Conservation (phyloP, 345 rosid genomes). For the Hibiscus syriacus region DNA sequence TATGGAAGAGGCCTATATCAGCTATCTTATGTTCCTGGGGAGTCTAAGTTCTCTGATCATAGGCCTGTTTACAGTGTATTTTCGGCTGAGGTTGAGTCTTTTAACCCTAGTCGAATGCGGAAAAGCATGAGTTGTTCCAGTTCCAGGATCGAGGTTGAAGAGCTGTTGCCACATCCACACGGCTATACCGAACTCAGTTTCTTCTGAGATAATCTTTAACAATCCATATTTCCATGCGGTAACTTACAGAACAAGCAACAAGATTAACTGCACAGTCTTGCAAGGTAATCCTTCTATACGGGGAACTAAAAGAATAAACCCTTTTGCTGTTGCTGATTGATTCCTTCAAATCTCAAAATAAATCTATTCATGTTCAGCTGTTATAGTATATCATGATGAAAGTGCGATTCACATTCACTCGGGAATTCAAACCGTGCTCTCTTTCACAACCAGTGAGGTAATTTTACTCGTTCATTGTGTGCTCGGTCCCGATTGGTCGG, state of each 20-base stretch:
- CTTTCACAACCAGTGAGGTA: slow-evolving; percentile 5
- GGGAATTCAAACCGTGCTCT: slow-evolving; percentile 1
- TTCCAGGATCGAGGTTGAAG: slow-evolving; percentile 85
- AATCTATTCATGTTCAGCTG: background rate
- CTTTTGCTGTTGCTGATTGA: slow-evolving; percentile 1
- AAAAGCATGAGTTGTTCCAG: slow-evolving; percentile 68
- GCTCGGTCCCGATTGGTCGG: background rate
- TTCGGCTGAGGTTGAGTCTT: slow-evolving; percentile 77
- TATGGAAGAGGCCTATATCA: too few species aligned
- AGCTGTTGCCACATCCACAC: slow-evolving; percentile 60
- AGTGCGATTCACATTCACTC: background rate
- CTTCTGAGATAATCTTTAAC: slow-evolving; percentile 25
- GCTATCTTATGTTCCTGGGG: too few species aligned
- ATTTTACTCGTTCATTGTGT: background rate
- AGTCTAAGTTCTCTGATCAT: too few species aligned
- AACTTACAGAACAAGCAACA: background rate
- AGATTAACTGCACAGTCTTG: background rate
- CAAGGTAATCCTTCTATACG: slow-evolving; percentile 12
- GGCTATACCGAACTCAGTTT: slow-evolving; percentile 44
- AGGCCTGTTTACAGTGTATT: slow-evolving; percentile 75
- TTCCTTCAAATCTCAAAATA: background rate
- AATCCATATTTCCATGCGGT: slow-evolving; percentile 1
- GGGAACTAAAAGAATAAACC: background rate
- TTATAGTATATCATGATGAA: slow-evolving; percentile 12
- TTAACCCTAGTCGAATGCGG: slow-evolving; percentile 44